phyloP scores from a whole-genome alignment of 2,329 filamentous ascomycete species.

The Hypomyces perniciosus region DNA sequence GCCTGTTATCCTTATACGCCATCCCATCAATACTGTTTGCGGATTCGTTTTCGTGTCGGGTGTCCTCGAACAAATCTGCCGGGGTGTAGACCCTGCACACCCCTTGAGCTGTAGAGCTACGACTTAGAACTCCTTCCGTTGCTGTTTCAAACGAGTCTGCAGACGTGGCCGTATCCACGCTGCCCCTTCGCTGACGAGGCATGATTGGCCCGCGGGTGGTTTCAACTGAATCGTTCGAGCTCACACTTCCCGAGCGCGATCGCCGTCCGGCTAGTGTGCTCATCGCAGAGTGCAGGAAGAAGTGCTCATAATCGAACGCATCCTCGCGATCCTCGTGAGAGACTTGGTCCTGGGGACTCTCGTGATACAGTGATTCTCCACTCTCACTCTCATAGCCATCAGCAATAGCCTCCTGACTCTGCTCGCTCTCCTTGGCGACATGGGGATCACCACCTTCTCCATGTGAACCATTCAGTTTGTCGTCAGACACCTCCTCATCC shows the following conservation, averaged over 20 bases:
- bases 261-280: conserved; percentile 56
- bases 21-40: conserved; percentile 22
- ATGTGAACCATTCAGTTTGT: conserved; percentile 14
- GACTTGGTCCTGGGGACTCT: conserved; percentile 51
- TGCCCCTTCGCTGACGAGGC: conserved; percentile 35
- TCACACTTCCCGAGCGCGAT: conserved; percentile 47
- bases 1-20: conserved; percentile 13
- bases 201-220: conserved; percentile 47
- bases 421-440: conserved; percentile 29
- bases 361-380: conserved; percentile 58
- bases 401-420: conserved; percentile 30
- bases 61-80: conserved; percentile 17
- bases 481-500: conserved; percentile 4
- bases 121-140: conserved; percentile 41
- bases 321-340: conserved; percentile 92
- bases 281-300: conserved; percentile 89
- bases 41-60: conserved; percentile 18
- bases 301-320: conserved; percentile 94
- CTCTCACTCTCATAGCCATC: conserved; percentile 53
- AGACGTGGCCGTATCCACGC: conserved; percentile 45
- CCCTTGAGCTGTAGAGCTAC: conserved; percentile 22
- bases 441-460: conserved; percentile 12
- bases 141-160: conserved; percentile 53
- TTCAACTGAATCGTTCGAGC: conserved; percentile 56
- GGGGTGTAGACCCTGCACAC: conserved; percentile 19